phyloP scores from a whole-genome alignment of 805 yeast genomes.

The Candida nitratophila region DNA sequence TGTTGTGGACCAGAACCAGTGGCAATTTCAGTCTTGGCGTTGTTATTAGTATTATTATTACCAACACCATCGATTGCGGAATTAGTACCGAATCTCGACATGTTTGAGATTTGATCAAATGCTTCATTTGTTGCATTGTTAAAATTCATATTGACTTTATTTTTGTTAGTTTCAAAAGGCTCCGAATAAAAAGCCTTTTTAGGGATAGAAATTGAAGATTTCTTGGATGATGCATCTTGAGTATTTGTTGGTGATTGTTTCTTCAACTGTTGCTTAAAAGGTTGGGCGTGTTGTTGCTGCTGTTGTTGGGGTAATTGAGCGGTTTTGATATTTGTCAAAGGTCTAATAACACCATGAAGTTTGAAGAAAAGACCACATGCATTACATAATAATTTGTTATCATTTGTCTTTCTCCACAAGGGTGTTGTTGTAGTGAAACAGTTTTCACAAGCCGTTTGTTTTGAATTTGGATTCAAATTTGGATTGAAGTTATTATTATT shows the following conservation, averaged over 20 bases:
- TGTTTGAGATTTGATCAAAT: neutral
- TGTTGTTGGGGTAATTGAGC: slow-evolving; percentile 1
- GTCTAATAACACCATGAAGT: slow-evolving; percentile 59
- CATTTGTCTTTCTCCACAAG: slow-evolving; percentile 79
- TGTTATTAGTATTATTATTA: neutral
- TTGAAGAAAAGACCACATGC: slow-evolving; percentile 90
- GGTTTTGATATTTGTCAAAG: slow-evolving; percentile 13
- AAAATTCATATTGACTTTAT: neutral
- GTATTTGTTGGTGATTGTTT: neutral
- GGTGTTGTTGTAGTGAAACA: slow-evolving; percentile 92
- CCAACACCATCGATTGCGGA: too few species aligned
- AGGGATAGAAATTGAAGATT: neutral
- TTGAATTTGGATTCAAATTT: slow-evolving; percentile 4
- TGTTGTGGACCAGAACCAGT: neutral
- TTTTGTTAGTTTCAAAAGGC: neutral
- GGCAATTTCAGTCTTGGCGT: neutral
- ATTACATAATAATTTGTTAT: slow-evolving; percentile 80
- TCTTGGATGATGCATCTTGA: neutral
- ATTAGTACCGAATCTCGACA: neutral
- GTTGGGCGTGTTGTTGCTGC: slow-evolving; percentile 2
- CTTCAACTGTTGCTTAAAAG: neutral
- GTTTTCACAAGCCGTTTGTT: slow-evolving; percentile 62
- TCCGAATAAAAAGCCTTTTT: neutral
- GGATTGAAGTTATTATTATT: neutral
- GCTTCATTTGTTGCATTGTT: neutral